Conservation (phyloP, 768 basidiomycete genomes). For the Phylloporus sp. region DNA sequence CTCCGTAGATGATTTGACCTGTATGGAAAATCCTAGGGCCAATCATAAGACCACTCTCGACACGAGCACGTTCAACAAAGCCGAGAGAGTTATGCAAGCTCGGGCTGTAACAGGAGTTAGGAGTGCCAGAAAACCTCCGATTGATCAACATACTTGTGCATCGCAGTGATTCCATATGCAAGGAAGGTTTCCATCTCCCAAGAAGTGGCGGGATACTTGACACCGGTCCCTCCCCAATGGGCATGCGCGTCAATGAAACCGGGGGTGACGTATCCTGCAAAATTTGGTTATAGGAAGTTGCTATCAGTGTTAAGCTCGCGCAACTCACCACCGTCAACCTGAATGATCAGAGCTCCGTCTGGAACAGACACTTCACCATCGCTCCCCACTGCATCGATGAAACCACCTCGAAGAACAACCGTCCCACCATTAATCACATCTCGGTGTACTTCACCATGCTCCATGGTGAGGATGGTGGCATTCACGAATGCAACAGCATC, state of each 20-base stretch:
- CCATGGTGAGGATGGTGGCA: constrained; percentile 70
- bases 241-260: constrained; percentile 78
- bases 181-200: constrained; percentile 78
- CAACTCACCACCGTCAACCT: constrained; percentile 58
- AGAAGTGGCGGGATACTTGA: constrained; percentile 56
- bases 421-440: constrained; percentile 55
- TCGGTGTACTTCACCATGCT: constrained; percentile 41
- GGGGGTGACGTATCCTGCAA: constrained; percentile 57
- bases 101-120: constrained; percentile 40
- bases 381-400: constrained; percentile 49
- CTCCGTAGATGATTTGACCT: constrained; percentile 52
- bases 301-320: no score
- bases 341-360: constrained; percentile 42
- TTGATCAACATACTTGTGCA: constrained; percentile 57
- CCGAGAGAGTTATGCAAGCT: constrained; percentile 59
- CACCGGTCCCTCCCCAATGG: constrained; percentile 59
- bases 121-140: not conserved
- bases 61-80: constrained; percentile 61
- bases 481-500: constrained; percentile 60
- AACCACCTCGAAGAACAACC: constrained; percentile 51
- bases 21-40: constrained; percentile 74
- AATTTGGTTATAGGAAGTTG: constrained; percentile 3
- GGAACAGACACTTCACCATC: constrained; percentile 33
- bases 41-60: constrained; percentile 64
- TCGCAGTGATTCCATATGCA: constrained; percentile 70